Percentiles rank a stretch among this genome's conserved stretches.
These are phyloP conservation scores for Vaucheria bursata DNA, from an alignment of 352 stramenopile genomes.

Conservation along the genomic window DNA sequence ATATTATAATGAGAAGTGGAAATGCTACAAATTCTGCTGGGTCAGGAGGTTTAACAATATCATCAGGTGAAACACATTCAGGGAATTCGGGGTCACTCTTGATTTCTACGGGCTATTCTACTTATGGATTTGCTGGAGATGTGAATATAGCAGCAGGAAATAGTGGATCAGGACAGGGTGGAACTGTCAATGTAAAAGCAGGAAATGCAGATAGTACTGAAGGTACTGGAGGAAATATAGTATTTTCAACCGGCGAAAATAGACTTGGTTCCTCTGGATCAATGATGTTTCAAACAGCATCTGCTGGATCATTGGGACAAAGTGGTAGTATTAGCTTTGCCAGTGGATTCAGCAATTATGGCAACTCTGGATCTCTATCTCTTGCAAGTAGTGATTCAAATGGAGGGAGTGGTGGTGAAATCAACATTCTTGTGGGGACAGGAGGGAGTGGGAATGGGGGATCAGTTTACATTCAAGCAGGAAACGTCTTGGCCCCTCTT, in stretches of 20 bases:
- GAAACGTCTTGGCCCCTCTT: constrained; percentile 50
- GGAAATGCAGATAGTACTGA: constrained; percentile 43
- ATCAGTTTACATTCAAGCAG: constrained; percentile 61
- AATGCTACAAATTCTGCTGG: constrained; percentile 56
- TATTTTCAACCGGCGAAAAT: constrained; percentile 54
- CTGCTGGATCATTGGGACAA: constrained; percentile 27
- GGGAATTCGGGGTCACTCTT: constrained; percentile 63
- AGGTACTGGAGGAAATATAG: constrained; percentile 52
- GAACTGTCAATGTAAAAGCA: neutral
- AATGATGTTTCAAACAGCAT: constrained; percentile 31
- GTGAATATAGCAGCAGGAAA: constrained; percentile 47
- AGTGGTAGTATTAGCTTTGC: constrained; percentile 44
- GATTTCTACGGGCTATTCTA: constrained; percentile 58
- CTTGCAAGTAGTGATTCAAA: constrained; percentile 34
- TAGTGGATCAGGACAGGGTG: neutral
- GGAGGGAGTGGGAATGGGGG: constrained; percentile 71
- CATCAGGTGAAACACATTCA: constrained; percentile 54
- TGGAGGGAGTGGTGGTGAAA: constrained; percentile 26
- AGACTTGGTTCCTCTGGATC: constrained; percentile 51
- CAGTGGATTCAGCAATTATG: constrained; percentile 32
- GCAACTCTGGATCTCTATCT: constrained; percentile 45
- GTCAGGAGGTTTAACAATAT: constrained; percentile 57
- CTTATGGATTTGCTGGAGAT: constrained; percentile 58
- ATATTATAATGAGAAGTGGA: constrained; percentile 44
- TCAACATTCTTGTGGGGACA: constrained; percentile 38